Evolutionary conservation across 2,329 filamentous ascomycete species (phyloP), one percentile per base, ranked within the genome.

Genomic region (Emmonsiellopsis sp.): DNA sequence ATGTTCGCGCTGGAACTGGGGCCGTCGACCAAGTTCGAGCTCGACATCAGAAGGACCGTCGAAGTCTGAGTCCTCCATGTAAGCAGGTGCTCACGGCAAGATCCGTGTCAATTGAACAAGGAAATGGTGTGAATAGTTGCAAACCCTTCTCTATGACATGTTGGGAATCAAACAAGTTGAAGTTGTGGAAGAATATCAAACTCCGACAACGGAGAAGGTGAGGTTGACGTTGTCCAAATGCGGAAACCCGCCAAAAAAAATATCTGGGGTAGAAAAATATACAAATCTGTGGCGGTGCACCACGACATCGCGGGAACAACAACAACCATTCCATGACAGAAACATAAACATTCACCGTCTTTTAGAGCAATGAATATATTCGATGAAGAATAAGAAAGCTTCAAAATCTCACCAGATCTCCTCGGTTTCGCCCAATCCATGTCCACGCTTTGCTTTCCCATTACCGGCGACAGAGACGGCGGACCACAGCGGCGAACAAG

Each of bases 41-140:
- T 70, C 67, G 41, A 65, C 60, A 37, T 70, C 68, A 32, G 66
- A 70, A 10, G 59, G 57, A 49, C 62, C 65, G 55, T 66, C 68
- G 42, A 65, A 68, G 54, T 70, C 69, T 37, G 50, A 52, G 41
- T 52, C 50, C n/a, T 45, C 42, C 50, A 52, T 52, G 50, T 49
- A 38, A 49, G 34, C 46, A 38, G 7, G 13, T 26, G 20, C 20
- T 26, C 20, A 26, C 20, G 20, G 20, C 20, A 26, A 26, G 20
- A 26, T 26, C 20, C 20, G 3, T 26, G 20, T 26, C 20, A 26
- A 26, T 26, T 26, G 20, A 1, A 26, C 3, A 26, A 5, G 20
- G 3, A 26, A 26, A 5, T 5, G 20, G 20, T 5, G 20, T 26
- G 20, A 26, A 26, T 26, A 26, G 20, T 5, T 26, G 20, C 20